A percentile compares a stretch with the other conserved stretches of the same genome.
Evolutionary conservation across 257 asterid species (phyloP).

Genomic region (Fraxinus quadrangulata): DNA sequence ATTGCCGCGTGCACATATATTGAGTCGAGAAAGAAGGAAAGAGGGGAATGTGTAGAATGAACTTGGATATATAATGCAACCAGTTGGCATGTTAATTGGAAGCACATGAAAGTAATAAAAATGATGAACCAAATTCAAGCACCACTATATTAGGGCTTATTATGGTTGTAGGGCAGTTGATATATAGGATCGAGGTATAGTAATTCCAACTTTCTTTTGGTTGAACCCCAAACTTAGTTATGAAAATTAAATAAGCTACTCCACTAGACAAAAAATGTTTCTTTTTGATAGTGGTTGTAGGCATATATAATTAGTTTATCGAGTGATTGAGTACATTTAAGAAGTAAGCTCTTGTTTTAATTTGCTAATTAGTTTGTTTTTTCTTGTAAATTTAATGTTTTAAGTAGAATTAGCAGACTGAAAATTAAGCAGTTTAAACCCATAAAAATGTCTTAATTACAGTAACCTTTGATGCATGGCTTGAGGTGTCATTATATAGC

Average conservation of each 20-base stretch:
- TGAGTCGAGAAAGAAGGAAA: too few species aligned
- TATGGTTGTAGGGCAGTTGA: neutral
- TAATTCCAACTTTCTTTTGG: neutral
- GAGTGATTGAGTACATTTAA: neutral
- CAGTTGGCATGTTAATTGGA: neutral
- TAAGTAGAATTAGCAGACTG: neutral
- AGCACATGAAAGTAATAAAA: neutral
- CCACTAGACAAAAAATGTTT: neutral
- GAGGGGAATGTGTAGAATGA: too few species aligned
- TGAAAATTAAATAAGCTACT: neutral
- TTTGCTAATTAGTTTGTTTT: too few species aligned
- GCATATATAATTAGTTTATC: neutral
- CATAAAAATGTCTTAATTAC: neutral
- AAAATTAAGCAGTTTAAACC: neutral
- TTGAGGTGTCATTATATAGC: too few species aligned
- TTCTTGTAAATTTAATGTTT: too few species aligned
- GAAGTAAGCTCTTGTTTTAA: neutral
- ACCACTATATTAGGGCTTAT: neutral
- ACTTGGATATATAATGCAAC: neutral
- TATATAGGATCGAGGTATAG: neutral
- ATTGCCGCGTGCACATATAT: too few species aligned
- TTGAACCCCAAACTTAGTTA: neutral
- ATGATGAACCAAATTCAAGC: neutral
- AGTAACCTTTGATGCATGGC: too few species aligned
- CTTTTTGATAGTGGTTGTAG: neutral